These are phyloP conservation scores for Lablab purpureus DNA, from an alignment of 306 rosid genomes.

Conservation along the genomic window DNA sequence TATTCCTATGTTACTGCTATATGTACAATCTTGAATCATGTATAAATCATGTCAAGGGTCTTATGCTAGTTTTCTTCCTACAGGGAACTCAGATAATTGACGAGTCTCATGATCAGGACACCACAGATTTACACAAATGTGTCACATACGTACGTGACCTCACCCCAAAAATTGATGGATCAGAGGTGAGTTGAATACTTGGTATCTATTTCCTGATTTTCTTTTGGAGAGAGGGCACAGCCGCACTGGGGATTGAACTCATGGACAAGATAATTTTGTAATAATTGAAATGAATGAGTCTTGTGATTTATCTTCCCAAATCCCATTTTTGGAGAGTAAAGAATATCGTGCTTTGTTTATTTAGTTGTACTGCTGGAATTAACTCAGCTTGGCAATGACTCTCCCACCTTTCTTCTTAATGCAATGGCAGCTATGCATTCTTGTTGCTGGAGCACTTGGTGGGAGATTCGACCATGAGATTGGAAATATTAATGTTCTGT, in stretches of 20 bases:
- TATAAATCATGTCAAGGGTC: conserved; percentile 38
- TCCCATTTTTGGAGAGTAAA: conserved; percentile 18
- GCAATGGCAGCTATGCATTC: conserved; percentile 74
- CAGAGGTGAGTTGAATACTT: conserved; percentile 63
- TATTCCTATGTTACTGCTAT: conserved; percentile 28
- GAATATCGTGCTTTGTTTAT: conserved; percentile 13
- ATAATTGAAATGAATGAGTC: conserved; percentile 29
- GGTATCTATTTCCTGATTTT: conserved; percentile 23
- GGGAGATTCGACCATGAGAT: conserved; percentile 98
- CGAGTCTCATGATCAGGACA: conserved; percentile 92
- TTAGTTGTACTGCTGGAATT: conserved; percentile 19
- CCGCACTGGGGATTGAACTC: not conserved
- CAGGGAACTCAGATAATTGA: conserved; percentile 86
- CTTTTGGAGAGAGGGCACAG: not conserved
- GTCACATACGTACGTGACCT: conserved; percentile 62
- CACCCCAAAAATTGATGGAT: conserved; percentile 55
- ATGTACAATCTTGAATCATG: conserved; percentile 11
- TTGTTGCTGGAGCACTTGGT: conserved; percentile 94
- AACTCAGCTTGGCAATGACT: not conserved
- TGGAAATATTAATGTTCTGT: conserved; percentile 89
- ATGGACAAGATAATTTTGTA: conserved; percentile 20
- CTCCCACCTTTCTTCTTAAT: not conserved
- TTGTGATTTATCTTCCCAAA: not conserved
- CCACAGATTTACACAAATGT: conserved; percentile 95
- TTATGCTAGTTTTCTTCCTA: conserved; percentile 48